Evolutionary conservation across 75 land plant genomes (phyloP).

Genomic region (Ceratopteris richardii): DNA sequence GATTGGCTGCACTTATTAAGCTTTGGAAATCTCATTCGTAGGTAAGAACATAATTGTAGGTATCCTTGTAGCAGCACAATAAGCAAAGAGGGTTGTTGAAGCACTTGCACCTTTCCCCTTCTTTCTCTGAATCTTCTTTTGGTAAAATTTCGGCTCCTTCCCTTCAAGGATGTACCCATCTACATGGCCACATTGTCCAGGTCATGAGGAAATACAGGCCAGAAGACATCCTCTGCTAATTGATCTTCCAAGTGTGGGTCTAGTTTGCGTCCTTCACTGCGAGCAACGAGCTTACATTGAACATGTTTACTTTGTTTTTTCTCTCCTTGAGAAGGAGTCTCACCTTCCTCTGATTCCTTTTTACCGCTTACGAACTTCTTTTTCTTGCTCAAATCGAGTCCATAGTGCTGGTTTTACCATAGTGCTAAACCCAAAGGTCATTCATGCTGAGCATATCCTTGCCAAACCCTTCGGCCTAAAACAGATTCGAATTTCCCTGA

Average conservation of each 20-base stretch:
- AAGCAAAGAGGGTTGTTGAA: constrained; percentile 83
- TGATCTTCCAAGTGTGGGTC: too few relatives aligned
- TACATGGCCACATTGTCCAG: too few relatives aligned
- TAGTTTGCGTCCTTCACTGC: too few relatives aligned
- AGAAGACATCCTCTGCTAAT: too few relatives aligned
- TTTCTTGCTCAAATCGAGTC: constrained; percentile 53
- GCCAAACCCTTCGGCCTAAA: constrained; percentile 90
- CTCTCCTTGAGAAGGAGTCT: too few relatives aligned
- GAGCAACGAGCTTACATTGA: too few relatives aligned
- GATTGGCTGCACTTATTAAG: too few relatives aligned
- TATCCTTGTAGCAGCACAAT: constrained; percentile 78
- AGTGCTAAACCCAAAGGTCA: constrained; percentile 91
- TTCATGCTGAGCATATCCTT: constrained; percentile 95
- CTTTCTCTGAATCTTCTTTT: too few relatives aligned
- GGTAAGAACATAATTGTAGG: constrained; percentile 90
- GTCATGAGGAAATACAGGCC: too few relatives aligned
- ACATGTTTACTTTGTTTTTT: too few relatives aligned
- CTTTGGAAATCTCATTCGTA: constrained; percentile 69
- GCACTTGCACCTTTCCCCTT: constrained; percentile 83
- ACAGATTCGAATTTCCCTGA: constrained; percentile 88
- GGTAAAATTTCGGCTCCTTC: constrained; percentile 91
- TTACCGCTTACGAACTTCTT: constrained; percentile 56
- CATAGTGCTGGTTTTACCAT: constrained; percentile 84
- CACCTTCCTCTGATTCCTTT: too few relatives aligned
- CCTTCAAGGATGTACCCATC: too few relatives aligned